These are phyloP conservation scores for Pichia sp. DNA, from an alignment of 1,139 yeast species.

Conservation along the genomic window DNA sequence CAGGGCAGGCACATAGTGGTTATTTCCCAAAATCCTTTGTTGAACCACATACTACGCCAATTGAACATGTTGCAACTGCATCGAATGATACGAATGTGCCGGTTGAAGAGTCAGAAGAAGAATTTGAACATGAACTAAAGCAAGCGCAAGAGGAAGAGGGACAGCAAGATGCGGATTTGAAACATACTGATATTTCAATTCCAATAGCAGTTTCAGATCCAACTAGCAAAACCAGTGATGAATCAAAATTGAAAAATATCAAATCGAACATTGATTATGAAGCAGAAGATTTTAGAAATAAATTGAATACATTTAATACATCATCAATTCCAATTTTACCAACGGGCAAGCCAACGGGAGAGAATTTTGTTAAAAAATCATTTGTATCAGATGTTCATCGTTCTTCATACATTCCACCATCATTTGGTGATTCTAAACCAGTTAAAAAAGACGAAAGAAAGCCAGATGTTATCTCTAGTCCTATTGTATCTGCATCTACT, in stretches of 20 bases:
- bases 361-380: conserved; percentile 33
- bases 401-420: conserved; percentile 40
- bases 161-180: neutral
- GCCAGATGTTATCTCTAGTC: conserved; percentile 23
- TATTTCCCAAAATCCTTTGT: conserved; percentile 90
- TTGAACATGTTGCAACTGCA: neutral
- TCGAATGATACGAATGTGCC: neutral
- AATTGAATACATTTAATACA: conserved; percentile 40
- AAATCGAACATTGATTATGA: conserved; percentile 11
- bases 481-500: conserved; percentile 19
- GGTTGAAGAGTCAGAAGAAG: neutral
- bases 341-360: conserved; percentile 28
- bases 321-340: conserved; percentile 36
- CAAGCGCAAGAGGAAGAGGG: neutral
- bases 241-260: neutral
- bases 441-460: conserved; percentile 7
- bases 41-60: conserved; percentile 27
- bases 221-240: too few species aligned
- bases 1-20: conserved; percentile 44
- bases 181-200: neutral
- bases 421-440: conserved; percentile 20
- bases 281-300: conserved; percentile 30
- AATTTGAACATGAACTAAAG: neutral
- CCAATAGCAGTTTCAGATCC: neutral
- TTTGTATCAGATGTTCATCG: conserved; percentile 33